Base-by-base conservation (phyloP, 768 basidiomycete genomes). In the Hypsizygus marmoreus region DNA sequence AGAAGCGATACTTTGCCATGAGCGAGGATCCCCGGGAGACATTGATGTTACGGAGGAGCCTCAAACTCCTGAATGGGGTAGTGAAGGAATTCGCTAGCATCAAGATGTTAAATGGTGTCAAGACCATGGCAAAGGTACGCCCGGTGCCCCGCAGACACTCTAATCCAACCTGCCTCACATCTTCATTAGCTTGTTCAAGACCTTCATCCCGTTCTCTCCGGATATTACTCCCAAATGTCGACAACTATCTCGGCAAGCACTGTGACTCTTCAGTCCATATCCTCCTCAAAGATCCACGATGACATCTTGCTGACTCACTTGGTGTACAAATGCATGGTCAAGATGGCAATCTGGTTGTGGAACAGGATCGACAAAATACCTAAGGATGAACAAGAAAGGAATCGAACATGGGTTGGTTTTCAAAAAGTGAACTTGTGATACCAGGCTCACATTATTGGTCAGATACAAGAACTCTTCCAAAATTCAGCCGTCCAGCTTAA, bases 321-420 rank as follows among this genome's bases (percentile, higher is more conserved):
- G 13, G 66, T 82, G 3, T 90, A 84, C 72, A 93, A 95, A 62
- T 82, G 80, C 54, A 68, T 94, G 33, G 67, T 75, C 10, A 91
- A 84, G 56, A 75, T 89, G 62, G 76, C 79, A 8, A 53, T 77
- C 23, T 94, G 89, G 88, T 60, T 84, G 10, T 93, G 88, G 86
- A 68, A 72, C 42, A 68, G 73, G 42, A 56, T 78, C 10, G 70
- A 70, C 26, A 78, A 63, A 56, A 59, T 72, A 33, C 56, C 67
- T 1, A 68, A 69, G 37, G 73, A 75, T 39, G 76, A 77, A 46
- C 56, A 68, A 24, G 59, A 69, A 16, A 65, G 67, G 14, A 74
- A 79, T 45, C 68, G 70, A 51, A 64, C 71, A 33, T 85, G 84
- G 81, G 86, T 82, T 39, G 16, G 43, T 43, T 40, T 16, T 17